Conservation (phyloP, 2,329 filamentous ascomycete genomes). For the Cordyceps militaris region DNA sequence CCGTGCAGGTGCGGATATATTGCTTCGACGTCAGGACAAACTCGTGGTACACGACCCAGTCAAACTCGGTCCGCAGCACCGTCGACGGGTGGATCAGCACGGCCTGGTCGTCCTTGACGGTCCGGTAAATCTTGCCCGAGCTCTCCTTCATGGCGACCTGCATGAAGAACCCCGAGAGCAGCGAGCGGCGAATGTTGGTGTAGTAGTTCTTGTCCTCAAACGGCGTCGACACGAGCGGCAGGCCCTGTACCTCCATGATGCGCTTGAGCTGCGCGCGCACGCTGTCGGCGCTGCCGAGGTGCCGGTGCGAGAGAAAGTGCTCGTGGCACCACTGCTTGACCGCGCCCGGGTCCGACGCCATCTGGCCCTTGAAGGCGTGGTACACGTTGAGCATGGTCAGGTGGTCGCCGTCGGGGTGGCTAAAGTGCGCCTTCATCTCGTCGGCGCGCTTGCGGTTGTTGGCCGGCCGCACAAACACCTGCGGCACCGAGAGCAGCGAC, state of each 20-base stretch:
- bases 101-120: conserved; percentile 92
- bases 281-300: conserved; percentile 87
- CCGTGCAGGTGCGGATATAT: conserved; percentile 90
- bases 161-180: conserved; percentile 98
- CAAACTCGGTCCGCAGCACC: conserved; percentile 77
- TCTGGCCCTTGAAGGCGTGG: conserved; percentile 84
- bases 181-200: conserved; percentile 86
- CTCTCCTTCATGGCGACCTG: conserved; percentile 93
- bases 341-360: conserved; percentile 52
- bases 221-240: conserved; percentile 80
- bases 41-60: conserved; percentile 98
- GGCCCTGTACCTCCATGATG: conserved; percentile 89
- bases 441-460: conserved; percentile 83
- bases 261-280: conserved; percentile 86
- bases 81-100: conserved; percentile 92
- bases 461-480: conserved; percentile 85
- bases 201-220: conserved; percentile 98
- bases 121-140: conserved; percentile 83
- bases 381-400: conserved; percentile 95
- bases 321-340: conserved; percentile 92
- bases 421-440: conserved; percentile 93
- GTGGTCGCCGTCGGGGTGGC: conserved; percentile 89
- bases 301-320: conserved; percentile 85
- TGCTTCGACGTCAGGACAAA: conserved; percentile 98
- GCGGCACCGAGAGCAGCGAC: conserved; percentile 85